Base-by-base conservation (phyloP, 148 eudicot species). In the Suaeda aralocaspica region DNA sequence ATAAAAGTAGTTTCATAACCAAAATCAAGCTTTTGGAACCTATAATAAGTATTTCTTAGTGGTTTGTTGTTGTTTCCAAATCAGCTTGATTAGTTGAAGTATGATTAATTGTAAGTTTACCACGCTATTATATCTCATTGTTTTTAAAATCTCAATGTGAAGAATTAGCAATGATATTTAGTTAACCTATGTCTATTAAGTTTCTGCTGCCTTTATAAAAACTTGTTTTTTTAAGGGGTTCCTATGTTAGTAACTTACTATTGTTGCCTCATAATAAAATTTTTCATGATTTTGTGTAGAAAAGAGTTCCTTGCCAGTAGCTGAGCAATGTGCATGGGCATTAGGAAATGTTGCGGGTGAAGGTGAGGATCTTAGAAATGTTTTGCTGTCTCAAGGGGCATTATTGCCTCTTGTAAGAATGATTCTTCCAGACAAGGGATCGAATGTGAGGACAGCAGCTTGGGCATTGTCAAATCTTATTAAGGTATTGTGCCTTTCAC, bases 301-400 rank as follows among this genome's bases (percentile, higher is more conserved):
- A 70, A 91, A 81, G 72, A 94, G 92, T 74, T 87, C 96, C 30
- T 59, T 74, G 76, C 89, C 86, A 73, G 96, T 94, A 68, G 93
- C 96, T 36, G 99, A 94, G 87, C 99, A 94, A 75, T 94, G 99
- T 81, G 96, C 97, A 67, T 94, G 99, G 99, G 99, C 99, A 41
- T 66, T 94, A 77, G 99, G 99, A 81, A 94, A 94, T 85, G 99
- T 94, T 77, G 96, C 97, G 34, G 99, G 96, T 73, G 99, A 94
- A 89, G 97, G 88, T 69, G 91, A 91, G 75, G 97, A 94, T 65
- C 81, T 94, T 70, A 86, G 99, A 82, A 82, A 81, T 80, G 71
- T 87, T 84, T 80, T 94, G 71, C 77, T 91, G 58, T 86, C 89
- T 0, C 97, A 94, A 78, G 99, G 99, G 73, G 99, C 96, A 64